Base-by-base conservation (phyloP, 768 basidiomycete genomes). In the Boletales sp. region DNA sequence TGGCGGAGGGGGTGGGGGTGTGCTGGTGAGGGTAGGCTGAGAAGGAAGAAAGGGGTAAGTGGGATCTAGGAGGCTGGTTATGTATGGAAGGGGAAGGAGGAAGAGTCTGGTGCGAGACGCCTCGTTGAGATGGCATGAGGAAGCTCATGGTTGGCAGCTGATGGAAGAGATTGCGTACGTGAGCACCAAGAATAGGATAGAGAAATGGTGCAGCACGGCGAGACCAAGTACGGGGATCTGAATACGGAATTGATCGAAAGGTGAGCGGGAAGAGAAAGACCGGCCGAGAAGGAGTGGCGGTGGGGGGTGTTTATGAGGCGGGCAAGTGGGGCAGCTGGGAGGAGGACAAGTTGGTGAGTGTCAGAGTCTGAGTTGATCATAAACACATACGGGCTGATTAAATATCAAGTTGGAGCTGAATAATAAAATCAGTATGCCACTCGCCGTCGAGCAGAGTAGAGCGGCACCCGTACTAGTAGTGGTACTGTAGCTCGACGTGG, bases 11-110 rank as follows among this genome's bases (percentile, higher is more conserved):
- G 51, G 60, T 45, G 51, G 65, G 59, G 54, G 68, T 59, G 58
- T 64, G 48, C 49, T 65, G 66, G 59, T 64, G 62, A 41, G 69
- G 53, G 65, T 69, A 65, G 55, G 49, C 57, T 68, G 68, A 57
- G 60, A 69, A 67, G 60, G 70, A 64, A 43, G 69, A 68, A 70
- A 68, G 66, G 66, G 66, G 66, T 55, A 70, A 62, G 55, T 70
- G 66, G 45, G 68, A 70, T 68, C 66, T 67, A 53, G 40, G 6
- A 12, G 56, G 44, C 17, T 68, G 63, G 66, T 68, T 67, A 69
- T 59, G 62, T 71, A 60, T 55, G 62, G 59, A 41, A 36, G 59
- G 48, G 46, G 60, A 18, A 59, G 63, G 56, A 58, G 63, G 50
- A 40, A 55, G 51, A 32, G 61, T 39, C 37, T 68, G 64, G 15